phyloP scores from a whole-genome alignment of 2,329 filamentous ascomycete genomes.

The Dothistroma septosporum region DNA sequence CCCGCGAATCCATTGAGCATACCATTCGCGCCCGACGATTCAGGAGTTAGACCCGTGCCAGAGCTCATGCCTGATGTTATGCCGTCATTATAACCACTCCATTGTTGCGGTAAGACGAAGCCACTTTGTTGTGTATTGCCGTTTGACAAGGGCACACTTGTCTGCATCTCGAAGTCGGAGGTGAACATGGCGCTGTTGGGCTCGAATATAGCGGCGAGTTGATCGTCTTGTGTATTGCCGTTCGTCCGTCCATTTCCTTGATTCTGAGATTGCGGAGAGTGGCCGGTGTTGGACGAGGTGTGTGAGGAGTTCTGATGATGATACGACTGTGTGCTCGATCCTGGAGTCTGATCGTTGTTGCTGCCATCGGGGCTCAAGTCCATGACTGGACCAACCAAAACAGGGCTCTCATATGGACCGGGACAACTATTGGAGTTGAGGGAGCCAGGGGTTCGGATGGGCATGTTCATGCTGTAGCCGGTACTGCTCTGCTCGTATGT shows the following conservation, averaged over 20 bases:
- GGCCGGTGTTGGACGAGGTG: slow-evolving; percentile 26
- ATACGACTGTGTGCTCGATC: slow-evolving; percentile 24
- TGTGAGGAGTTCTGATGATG: slow-evolving; percentile 26
- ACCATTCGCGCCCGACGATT: slow-evolving; percentile 8
- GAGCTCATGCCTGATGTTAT: not conserved
- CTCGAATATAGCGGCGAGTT: slow-evolving; percentile 16
- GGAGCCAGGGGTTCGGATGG: slow-evolving; percentile 27
- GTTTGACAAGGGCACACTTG: slow-evolving; percentile 9
- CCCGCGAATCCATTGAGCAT: slow-evolving; percentile 15
- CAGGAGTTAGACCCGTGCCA: slow-evolving; percentile 20
- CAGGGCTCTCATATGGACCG: slow-evolving; percentile 22
- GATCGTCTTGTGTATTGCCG: slow-evolving; percentile 3
- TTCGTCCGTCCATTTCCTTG: slow-evolving; percentile 6
- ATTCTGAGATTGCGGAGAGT: slow-evolving; percentile 26
- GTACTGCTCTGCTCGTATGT: not conserved
- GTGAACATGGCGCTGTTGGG: slow-evolving; percentile 12
- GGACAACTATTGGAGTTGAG: slow-evolving; percentile 7
- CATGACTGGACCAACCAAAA: slow-evolving; percentile 24
- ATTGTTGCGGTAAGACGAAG: slow-evolving; percentile 21
- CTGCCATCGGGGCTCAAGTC: slow-evolving; percentile 32
- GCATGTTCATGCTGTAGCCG: slow-evolving; percentile 11
- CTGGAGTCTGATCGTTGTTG: slow-evolving; percentile 26
- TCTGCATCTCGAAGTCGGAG: slow-evolving; percentile 24
- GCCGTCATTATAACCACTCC: slow-evolving; percentile 9
- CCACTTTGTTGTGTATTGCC: slow-evolving; percentile 17